These are phyloP conservation scores for Scortechinia acanthostroma DNA, from an alignment of 2,329 filamentous ascomycete species.

Conservation along the genomic window DNA sequence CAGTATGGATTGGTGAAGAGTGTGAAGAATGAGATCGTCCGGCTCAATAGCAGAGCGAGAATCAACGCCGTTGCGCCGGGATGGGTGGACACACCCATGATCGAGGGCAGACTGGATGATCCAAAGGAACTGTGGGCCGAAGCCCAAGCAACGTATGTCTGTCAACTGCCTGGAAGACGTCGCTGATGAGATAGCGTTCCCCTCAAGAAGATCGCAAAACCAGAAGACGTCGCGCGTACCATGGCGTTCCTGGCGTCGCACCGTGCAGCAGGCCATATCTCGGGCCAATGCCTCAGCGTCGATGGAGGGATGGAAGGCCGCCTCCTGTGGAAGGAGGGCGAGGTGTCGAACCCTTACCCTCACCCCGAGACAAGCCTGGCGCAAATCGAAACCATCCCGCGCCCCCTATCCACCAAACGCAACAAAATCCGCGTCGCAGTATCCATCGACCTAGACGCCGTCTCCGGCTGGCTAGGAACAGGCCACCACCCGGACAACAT, in stretches of 20 bases:
- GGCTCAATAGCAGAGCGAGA: slow-evolving; percentile 36
- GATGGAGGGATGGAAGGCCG: slow-evolving; percentile 43
- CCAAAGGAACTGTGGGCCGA: too few species aligned
- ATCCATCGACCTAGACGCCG: slow-evolving; percentile 41
- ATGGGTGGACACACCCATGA: slow-evolving; percentile 38
- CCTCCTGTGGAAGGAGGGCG: slow-evolving; percentile 35
- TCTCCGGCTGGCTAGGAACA: slow-evolving; percentile 52
- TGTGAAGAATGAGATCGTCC: slow-evolving; percentile 45
- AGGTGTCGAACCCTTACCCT: not conserved
- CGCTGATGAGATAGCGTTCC: too few species aligned
- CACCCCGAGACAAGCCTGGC: not conserved
- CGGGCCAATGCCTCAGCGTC: slow-evolving; percentile 40
- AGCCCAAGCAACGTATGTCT: too few species aligned
- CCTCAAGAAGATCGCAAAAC: too few species aligned
- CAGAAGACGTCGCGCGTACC: slow-evolving; percentile 35
- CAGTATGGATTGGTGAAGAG: slow-evolving; percentile 41
- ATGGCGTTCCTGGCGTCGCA: slow-evolving; percentile 40
- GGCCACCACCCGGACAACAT: slow-evolving; percentile 36
- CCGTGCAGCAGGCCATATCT: slow-evolving; percentile 40
- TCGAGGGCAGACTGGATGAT: too few species aligned
- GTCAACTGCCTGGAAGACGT: too few species aligned
- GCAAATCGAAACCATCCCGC: not conserved
- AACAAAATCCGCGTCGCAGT: slow-evolving; percentile 1
- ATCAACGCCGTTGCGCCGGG: slow-evolving; percentile 43
- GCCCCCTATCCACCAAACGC: not conserved